Base-by-base conservation (phyloP, 345 rosid species). In the Rubroshorea leprosula region DNA sequence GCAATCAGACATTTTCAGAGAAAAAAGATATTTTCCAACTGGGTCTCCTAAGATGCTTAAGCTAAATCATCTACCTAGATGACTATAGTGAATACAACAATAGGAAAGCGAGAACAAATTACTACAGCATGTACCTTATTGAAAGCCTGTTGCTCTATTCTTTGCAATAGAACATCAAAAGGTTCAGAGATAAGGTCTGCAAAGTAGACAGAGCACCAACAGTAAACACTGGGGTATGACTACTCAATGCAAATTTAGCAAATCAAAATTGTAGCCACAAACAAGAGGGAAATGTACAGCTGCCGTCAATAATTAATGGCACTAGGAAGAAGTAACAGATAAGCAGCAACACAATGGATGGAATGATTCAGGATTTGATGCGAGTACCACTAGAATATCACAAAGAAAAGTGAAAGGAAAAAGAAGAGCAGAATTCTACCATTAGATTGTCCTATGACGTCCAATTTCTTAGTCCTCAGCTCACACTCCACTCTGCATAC, bases 171-270 rank as follows among this genome's bases (percentile, higher is more conserved):
- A 74, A 80, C 80, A 64, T 64, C 69, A 65, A 92, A 46, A 1
- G 98, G 68, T 53, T 92, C 95, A 29, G 27, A 61, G 20, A 76
- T 68, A 64, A 89, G 93, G 73, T 81, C 98, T 92, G 80, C 60
- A 64, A 63, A 54, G 38, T 20, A 14, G 29, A 8, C 8, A 35
- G 11, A 35, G 41, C 9, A 35, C 12, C 41, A 35, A 35, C 12
- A 35, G 11, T 1, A 6, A 35, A 35, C 9, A 35, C 12, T 35
- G 3, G 7, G 12, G 11, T 35, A 2, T 35, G 41, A 6, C 41
- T 8, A 35, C 41, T 35, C 41, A 35, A 35, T 6, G 12, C 41
- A 35, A 35, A 13, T 35, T 10, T 35, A 2, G 12, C 41, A 35
- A 35, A 35, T 35, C 12, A 35, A 6, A 35, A 35, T 35, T 35